Evolutionary conservation across 2,329 filamentous ascomycete genomes (phyloP).

Genomic region (Pseudogymnoascus sp.): DNA sequence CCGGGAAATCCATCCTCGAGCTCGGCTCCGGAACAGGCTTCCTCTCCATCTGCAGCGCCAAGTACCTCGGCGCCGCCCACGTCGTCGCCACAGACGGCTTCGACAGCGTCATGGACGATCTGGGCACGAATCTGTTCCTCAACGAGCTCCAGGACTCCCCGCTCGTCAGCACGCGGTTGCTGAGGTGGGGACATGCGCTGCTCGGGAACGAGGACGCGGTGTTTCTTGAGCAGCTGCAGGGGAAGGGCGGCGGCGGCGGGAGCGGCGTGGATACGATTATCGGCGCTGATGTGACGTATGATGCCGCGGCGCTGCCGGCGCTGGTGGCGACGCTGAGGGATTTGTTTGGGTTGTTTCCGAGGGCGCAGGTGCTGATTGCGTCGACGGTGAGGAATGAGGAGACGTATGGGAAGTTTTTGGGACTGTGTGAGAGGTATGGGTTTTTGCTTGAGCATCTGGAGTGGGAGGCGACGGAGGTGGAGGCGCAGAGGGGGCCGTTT

Average conservation of each 20-base stretch:
- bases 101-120: constrained; percentile 57
- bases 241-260: too few relatives aligned
- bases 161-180: constrained; percentile 48
- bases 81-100: constrained; percentile 68
- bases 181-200: constrained; percentile 34
- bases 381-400: constrained; percentile 62
- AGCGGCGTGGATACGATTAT: constrained; percentile 57
- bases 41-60: constrained; percentile 64
- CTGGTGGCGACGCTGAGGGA: constrained; percentile 57
- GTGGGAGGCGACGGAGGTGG: constrained; percentile 33
- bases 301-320: constrained; percentile 52
- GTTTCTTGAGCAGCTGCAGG: constrained; percentile 32
- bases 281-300: constrained; percentile 74
- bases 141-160: constrained; percentile 51
- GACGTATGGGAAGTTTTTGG: constrained; percentile 58
- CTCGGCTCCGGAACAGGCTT: constrained; percentile 72
- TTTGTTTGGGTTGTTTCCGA: constrained; percentile 49
- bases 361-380: constrained; percentile 54
- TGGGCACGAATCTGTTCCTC: constrained; percentile 59
- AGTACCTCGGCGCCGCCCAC: constrained; percentile 48
- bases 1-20: constrained; percentile 55
- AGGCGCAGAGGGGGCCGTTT: constrained; percentile 52
- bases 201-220: constrained; percentile 27
- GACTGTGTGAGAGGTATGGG: constrained; percentile 38
- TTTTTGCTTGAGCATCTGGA: constrained; percentile 36